Base-by-base conservation (phyloP, 352 stramenopile genomes). In the Saprolegnia parasitica region DNA sequence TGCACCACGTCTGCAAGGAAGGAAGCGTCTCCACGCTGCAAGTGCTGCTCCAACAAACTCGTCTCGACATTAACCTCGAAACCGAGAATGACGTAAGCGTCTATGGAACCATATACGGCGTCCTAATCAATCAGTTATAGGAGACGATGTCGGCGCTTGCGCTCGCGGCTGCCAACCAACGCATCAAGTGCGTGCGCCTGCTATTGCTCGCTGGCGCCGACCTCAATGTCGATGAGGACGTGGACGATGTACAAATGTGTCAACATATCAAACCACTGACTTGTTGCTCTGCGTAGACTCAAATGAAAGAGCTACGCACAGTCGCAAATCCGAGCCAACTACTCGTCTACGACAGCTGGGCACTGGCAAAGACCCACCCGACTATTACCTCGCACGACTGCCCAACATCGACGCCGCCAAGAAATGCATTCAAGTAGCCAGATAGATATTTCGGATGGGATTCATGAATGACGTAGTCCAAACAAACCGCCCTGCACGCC, bases 181-280 rank as follows among this genome's bases (percentile, higher is more conserved):
- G 40, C 32, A 18, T 67, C 45, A 32, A 35, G 10, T 67, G 58
- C 29, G 58, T 67, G 20, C 58, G 50, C 29, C 6, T 56, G 23
- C 58, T 67, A 4, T 42, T 67, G n/a, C 37, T 35, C 39, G 11
- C n/a, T 23, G 58, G 58, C 13, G 37, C 42, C 13, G 42, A 49
- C 42, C 11, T 4, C 11, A n/a, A 49, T 49, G 13, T 49, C 3
- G 13, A n/a, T 8, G 11, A 49, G 13, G 42, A 49, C 42, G 18
- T n/a, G 18, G 18, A 15, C 18, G 42, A 49, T n/a, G 42, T 49
- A 49, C 13, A 49, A 4, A 8, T 49, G 1, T 10, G 18, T 49
- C 42, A n/a, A 49, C 3, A 49, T n/a, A 49, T 10, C 3, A 35
- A 5, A 35, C 5, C 29, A 35, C 29, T 35, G 5, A 35, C 29